Conservation (phyloP, 2,329 filamentous ascomycete species). For the Thermoascus crustaceus region DNA sequence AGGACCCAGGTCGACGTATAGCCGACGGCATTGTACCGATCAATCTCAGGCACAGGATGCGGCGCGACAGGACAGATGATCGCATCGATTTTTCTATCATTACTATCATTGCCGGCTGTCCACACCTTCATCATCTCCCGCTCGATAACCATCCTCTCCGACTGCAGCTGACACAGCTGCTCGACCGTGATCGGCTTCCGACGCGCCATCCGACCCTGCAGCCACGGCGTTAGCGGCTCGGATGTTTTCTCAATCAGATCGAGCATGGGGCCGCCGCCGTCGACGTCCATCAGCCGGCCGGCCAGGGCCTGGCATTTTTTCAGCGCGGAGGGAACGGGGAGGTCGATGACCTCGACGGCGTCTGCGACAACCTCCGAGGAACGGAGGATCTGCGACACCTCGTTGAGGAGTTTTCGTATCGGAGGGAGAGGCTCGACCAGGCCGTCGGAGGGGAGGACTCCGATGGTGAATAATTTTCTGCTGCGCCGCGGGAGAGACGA, state of each 20-base stretch:
- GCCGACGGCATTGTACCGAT: slow-evolving; percentile 54
- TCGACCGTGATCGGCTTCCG: slow-evolving; percentile 41
- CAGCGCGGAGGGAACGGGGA: slow-evolving; percentile 46
- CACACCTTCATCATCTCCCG: slow-evolving; percentile 52
- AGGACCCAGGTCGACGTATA: slow-evolving; percentile 56
- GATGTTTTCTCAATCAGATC: slow-evolving; percentile 47
- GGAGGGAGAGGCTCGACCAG: slow-evolving; percentile 33
- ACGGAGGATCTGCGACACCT: slow-evolving; percentile 29
- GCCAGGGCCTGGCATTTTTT: slow-evolving; percentile 49
- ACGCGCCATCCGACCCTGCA: slow-evolving; percentile 44
- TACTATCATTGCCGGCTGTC: slow-evolving; percentile 35
- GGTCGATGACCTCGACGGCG: slow-evolving; percentile 51
- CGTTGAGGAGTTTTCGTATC: slow-evolving; percentile 30
- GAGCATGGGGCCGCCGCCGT: slow-evolving; percentile 50
- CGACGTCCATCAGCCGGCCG: slow-evolving; percentile 51
- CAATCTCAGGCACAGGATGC: slow-evolving; percentile 54
- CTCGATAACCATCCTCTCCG: slow-evolving; percentile 44
- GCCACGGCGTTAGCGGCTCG: slow-evolving; percentile 54
- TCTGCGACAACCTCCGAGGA: slow-evolving; percentile 35
- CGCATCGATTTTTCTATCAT: slow-evolving; percentile 44
- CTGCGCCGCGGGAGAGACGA: no score
- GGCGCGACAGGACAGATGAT: slow-evolving; percentile 57
- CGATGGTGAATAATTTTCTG: slow-evolving; percentile 33
- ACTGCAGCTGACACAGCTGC: slow-evolving; percentile 46
- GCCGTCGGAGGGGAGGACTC: slow-evolving; percentile 34